Evolutionary conservation across 345 rosid species (phyloP).

Genomic region (Citrus glauca): DNA sequence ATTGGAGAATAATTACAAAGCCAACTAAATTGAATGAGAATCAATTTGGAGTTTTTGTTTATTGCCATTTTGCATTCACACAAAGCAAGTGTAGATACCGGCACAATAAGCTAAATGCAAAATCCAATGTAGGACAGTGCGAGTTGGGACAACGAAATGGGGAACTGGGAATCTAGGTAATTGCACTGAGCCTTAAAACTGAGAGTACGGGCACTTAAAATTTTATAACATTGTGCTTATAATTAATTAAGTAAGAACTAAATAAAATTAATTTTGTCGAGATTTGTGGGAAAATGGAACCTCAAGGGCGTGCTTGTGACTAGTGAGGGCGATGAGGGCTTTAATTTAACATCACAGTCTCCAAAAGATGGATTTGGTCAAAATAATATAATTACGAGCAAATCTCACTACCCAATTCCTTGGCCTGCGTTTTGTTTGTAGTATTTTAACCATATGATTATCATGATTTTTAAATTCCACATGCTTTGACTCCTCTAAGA

Average conservation of each 20-base stretch:
- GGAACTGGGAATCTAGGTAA: constrained; percentile 33
- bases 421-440: constrained; percentile 37
- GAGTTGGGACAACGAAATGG: background rate
- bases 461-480: background rate
- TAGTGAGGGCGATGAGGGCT: background rate
- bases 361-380: constrained; percentile 28
- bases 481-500: constrained; percentile 2
- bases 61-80: background rate
- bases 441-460: too few species aligned
- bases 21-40: background rate
- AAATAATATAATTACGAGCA: constrained; percentile 11
- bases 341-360: constrained; percentile 33
- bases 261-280: constrained; percentile 6
- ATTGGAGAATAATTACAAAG: background rate
- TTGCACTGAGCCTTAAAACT: constrained; percentile 6
- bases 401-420: constrained; percentile 32
- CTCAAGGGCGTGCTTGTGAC: constrained; percentile 33
- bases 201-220: background rate
- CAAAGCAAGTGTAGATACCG: too few species aligned
- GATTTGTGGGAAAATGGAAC: constrained; percentile 37
- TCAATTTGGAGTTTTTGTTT: background rate
- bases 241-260: background rate
- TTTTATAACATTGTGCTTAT: background rate
- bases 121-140: background rate
- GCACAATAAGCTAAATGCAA: background rate